Evolutionary conservation across 768 basidiomycete species (phyloP), one percentile per base, ranked within the genome.

Genomic region (Trametes punicea): DNA sequence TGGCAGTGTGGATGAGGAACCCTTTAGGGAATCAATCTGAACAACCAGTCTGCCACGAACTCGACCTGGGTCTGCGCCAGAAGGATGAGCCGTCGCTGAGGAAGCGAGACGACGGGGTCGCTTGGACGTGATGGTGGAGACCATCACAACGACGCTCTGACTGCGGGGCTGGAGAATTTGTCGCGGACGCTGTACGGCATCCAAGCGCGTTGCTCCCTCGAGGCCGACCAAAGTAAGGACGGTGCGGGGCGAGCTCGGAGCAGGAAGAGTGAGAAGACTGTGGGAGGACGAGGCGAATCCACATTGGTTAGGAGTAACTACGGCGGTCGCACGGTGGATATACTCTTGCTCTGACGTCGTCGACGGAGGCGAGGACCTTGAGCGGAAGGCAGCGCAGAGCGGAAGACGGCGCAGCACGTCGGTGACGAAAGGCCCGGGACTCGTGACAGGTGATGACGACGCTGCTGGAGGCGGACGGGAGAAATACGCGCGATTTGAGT

Each of bases 221-320:
- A 36, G 46, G 46, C 46, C n/a, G 7, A 4, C 47, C 16, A 25
- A 26, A 48, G 38, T 48, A 48, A 34, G n/a, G n/a, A 11, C 6
- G 6, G 21, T 1, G 15, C 21, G 34, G 36, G 2, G 13, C 8
- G 36, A 27, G 18, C 11, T 25, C 21, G 26, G 23, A 31, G 38
- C 36, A 26, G 31, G 7, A 7, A 13, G 50, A 27, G 39, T 8
- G 38, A 27, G 26, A 16, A 41, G n/a, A 13, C 27, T 27, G 18
- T 18, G 39, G 27, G 10, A 11, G 26, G 48, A 39, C 4, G 31
- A 34, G 7, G 41, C 11, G 2, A 45, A 13, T 53, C 10, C 33
- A 20, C 31, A 45, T 21, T 42, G 16, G 13, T 53, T 53, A 46
- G 51, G 51, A 53, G 51, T 53, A 46, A 53, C 18, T 34, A 34